Base-by-base conservation (phyloP, 1,139 yeast species). In the Trichomonascaceae sp. region DNA sequence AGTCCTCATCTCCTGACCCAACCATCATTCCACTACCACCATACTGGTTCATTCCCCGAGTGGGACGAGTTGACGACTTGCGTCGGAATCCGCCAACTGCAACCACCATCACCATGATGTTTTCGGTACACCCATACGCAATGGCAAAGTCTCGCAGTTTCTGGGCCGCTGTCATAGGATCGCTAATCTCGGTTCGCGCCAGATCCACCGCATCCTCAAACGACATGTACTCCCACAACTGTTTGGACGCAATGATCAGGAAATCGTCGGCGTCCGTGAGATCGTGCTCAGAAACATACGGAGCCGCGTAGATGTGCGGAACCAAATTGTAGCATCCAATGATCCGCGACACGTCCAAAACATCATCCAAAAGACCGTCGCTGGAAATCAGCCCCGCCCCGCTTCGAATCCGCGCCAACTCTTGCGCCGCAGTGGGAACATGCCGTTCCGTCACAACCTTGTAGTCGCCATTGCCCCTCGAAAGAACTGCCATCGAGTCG, bases 81-180 rank as follows among this genome's bases (percentile, higher is more conserved):
- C 54, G 59, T 36, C 56, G 59, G 36, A 56, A 55, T 29, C 58
- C 57, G 38, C 70, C 67, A 29, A 82, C 65, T 2, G 89, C 75
- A 16, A 89, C 55, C 13, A 92, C 93, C 56, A 82, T 71, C 3
- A 87, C 93, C 25, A 89, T 74, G n/a, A 82, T 68, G 45, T 82
- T 81, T 36, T 80, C 89, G 4, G 70, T 64, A 26, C 92, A 80
- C 16, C 98, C 97, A 53, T 85, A 89, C 1, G 95, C 77, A 40
- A 89, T 74, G 1, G 97, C 97, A 60, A 80, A 84, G 57, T 92
- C 98, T 50, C 97, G 72, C 45, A 89, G 64, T 51, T 81, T 84
- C 48, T 85, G 93, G 0, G 98, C 97, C 1, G 97, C 96, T 23
- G 76, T 57, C 77, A 84, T 79, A 3, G 95, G 93, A 46, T 82